Percentiles rank a stretch among this genome's conserved stretches.
phyloP scores from a whole-genome alignment of 106 monocot species.

The Platanthera guangdongensis region DNA sequence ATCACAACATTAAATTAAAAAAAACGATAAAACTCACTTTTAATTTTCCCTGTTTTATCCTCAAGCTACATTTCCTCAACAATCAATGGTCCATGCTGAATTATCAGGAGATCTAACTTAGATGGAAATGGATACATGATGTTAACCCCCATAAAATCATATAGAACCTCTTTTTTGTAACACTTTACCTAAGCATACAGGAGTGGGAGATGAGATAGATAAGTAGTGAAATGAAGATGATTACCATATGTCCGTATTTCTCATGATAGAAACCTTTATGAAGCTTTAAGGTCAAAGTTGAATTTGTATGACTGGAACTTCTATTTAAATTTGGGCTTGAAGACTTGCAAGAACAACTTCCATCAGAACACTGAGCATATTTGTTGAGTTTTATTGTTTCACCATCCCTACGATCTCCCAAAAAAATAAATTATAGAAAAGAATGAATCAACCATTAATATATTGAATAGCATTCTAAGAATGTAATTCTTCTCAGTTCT shows the following conservation, averaged over 20 bases:
- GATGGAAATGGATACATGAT: too few species aligned
- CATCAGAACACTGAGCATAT: constrained; percentile 43
- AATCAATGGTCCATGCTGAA: not conserved
- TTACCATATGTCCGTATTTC: constrained; percentile 13
- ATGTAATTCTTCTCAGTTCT: not conserved
- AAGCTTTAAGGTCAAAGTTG: constrained; percentile 38
- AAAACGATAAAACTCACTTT: not conserved
- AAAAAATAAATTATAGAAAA: not conserved
- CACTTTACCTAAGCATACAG: not conserved
- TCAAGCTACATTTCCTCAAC: not conserved
- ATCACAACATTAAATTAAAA: not conserved
- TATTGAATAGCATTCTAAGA: not conserved
- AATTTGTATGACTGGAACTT: constrained; percentile 6
- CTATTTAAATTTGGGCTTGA: constrained; percentile 9
- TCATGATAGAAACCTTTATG: constrained; percentile 83
- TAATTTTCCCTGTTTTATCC: not conserved
- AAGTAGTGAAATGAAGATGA: constrained; percentile 1
- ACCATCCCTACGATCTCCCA: constrained; percentile 37
- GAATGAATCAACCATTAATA: not conserved
- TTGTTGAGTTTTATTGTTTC: constrained; percentile 26
- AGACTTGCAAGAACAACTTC: constrained; percentile 39
- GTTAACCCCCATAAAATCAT: too few species aligned
- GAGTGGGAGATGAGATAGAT: not conserved
- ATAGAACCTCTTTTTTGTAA: not conserved
- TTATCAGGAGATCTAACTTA: not conserved